Evolutionary conservation across 129 eudicot species (phyloP).

Genomic region (Flaveria bidentis): DNA sequence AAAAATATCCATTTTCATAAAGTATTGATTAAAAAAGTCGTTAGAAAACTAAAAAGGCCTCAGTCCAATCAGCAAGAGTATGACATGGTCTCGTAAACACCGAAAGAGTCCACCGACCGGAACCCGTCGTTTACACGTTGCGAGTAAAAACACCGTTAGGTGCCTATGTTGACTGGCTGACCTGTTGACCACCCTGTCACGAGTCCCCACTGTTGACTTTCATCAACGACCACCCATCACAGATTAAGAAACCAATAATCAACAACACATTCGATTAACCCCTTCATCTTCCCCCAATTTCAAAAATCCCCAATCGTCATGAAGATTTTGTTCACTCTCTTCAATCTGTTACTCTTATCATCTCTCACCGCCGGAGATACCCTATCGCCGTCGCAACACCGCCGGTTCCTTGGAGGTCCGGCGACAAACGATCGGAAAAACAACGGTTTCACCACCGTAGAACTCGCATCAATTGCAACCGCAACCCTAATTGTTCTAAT

Average conservation of each 20-base stretch:
- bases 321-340: slow-evolving; percentile 14
- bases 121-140: slow-evolving; percentile 26
- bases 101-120: slow-evolving; percentile 35
- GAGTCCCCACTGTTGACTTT: slow-evolving; percentile 18
- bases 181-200: slow-evolving; percentile 11
- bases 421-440: not conserved
- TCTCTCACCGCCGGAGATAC: slow-evolving; percentile 42
- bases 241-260: not conserved
- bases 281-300: slow-evolving; percentile 12
- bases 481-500: slow-evolving; percentile 47
- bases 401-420: slow-evolving; percentile 13
- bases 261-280: not conserved
- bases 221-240: not conserved
- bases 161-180: slow-evolving; percentile 32
- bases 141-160: slow-evolving; percentile 3
- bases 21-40: no score
- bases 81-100: slow-evolving; percentile 4
- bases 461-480: slow-evolving; percentile 33
- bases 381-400: slow-evolving; percentile 14
- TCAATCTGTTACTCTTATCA: slow-evolving; percentile 15
- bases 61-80: no score
- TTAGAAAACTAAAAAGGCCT: no score
- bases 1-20: no score
- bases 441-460: slow-evolving; percentile 35
- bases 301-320: not conserved